A percentile compares a stretch with the other conserved stretches of the same genome.
phyloP scores from a whole-genome alignment of 192 early-diverging fungal species.

The Coemansia sp. region DNA sequence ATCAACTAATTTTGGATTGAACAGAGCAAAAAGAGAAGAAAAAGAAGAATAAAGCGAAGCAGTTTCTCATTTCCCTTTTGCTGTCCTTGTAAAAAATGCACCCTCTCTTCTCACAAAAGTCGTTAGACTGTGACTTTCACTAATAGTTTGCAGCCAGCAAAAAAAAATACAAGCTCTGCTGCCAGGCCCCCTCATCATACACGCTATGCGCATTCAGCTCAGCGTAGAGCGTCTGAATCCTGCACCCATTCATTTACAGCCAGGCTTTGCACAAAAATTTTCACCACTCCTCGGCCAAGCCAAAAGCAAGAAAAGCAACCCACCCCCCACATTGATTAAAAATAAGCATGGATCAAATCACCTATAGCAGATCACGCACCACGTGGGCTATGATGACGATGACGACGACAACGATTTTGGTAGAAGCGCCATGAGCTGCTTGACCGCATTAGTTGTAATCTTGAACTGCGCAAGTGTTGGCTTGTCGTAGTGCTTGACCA shows the following conservation, averaged over 20 bases:
- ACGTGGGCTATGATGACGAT: neutral
- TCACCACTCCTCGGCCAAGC: neutral
- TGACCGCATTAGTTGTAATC: conserved; percentile 44
- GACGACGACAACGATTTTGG: neutral
- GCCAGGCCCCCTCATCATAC: too few species aligned
- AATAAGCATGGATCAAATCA: conserved; percentile 6
- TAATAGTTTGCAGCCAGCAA: neutral
- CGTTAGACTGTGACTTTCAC: neutral
- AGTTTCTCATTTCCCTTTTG: neutral
- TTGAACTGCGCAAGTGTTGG: conserved; percentile 50
- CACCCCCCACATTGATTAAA: neutral
- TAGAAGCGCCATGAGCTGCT: conserved; percentile 34
- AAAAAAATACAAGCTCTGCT: neutral
- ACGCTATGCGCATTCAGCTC: neutral
- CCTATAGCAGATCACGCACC: neutral
- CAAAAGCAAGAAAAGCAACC: neutral
- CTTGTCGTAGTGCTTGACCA: conserved; percentile 53
- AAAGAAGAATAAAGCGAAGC: conserved; percentile 6
- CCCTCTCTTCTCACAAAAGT: too few species aligned
- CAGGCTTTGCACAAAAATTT: conserved; percentile 16
- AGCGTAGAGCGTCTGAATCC: too few species aligned
- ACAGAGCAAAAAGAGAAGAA: conserved; percentile 6
- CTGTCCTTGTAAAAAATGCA: too few species aligned
- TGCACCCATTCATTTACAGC: too few species aligned
- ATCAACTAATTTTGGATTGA: conserved; percentile 7